Evolutionary conservation across 129 eudicot species (phyloP), one percentile per base, ranked within the genome.

Genomic region (Heracleum sosnowskyi): DNA sequence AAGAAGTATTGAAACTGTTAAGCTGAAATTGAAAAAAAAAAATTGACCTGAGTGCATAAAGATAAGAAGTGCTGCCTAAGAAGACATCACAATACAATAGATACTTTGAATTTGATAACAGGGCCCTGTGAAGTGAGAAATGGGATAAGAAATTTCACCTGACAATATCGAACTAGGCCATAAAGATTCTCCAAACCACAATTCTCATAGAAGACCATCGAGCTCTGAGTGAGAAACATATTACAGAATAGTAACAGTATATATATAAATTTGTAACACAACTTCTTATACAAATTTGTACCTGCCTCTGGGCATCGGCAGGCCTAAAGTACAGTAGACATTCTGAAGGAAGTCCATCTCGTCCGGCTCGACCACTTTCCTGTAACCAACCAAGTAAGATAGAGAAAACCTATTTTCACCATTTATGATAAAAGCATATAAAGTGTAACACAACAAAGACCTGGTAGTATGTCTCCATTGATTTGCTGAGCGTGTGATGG

Each of bases 401-500:
- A 64, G 31, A 74, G 70, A 82, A 28, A 49, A 63, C 36, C 37
- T 28, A 12, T 29, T 28, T 29, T 11, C 44, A 68, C 45, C 28
- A 77, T 40, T 49, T 64, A 79, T 79, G 40, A 78, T 13, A 45
- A 80, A 78, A 72, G n/a, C 49, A 74, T 41, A 46, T 46, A 35
- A 55, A 51, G 18, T 31, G 41, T 64, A 44, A 73, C 34, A 36
- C 29, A 57, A 47, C 46, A 74, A 68, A 78, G 80, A 95, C 98
- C 98, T 95, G 98, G 72, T 95, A 95, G 81, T 95, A 95, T 33
- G 98, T 95, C 89, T 95, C 98, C 98, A 95, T 95, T 80, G 98
- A 95, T 90, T 95, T 95, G 90, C 98, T 93, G 63, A 95, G 85
- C 79, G 97, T 95, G 85, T 95, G 98, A 88, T 95, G 98, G 76